phyloP scores from a whole-genome alignment of 108 stramenopile genomes.

The Stephanodiscus minutulus region DNA sequence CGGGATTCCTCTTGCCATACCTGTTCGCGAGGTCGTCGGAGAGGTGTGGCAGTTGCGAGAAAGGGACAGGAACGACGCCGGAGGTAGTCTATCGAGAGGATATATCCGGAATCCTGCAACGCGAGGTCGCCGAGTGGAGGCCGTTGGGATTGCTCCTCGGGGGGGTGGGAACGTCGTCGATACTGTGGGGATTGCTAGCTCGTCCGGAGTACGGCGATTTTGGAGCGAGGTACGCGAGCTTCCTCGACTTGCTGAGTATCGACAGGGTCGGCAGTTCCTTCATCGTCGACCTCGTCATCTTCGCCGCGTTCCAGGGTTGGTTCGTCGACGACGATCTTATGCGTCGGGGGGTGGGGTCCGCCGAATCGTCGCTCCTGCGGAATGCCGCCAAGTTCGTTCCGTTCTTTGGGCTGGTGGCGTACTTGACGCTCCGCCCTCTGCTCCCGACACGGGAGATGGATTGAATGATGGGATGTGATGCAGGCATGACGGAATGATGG shows the following conservation, averaged over 20 bases:
- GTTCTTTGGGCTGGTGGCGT: slow-evolving; percentile 78
- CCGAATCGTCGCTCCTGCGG: slow-evolving; percentile 23
- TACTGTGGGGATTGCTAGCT: slow-evolving; percentile 65
- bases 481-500: too few relatives aligned
- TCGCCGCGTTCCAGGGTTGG: slow-evolving; percentile 82
- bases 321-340: slow-evolving; percentile 78
- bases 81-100: slow-evolving; percentile 49
- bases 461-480: background rate
- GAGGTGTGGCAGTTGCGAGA: background rate
- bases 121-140: slow-evolving; percentile 54
- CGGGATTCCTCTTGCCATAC: slow-evolving; percentile 80
- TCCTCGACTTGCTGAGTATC: slow-evolving; percentile 63
- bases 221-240: slow-evolving; percentile 42
- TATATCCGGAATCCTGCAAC: slow-evolving; percentile 30
- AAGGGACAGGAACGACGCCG: background rate
- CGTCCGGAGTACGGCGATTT: slow-evolving; percentile 65
- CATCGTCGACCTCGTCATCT: slow-evolving; percentile 78
- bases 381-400: slow-evolving; percentile 68
- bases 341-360: slow-evolving; percentile 55
- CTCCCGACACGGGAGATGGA: slow-evolving; percentile 11
- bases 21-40: slow-evolving; percentile 61
- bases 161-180: slow-evolving; percentile 62
- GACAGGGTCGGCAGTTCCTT: slow-evolving; percentile 82
- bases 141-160: slow-evolving; percentile 57
- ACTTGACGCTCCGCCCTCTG: slow-evolving; percentile 61